phyloP scores from a whole-genome alignment of 345 rosid species.

The Adansonia digitata region DNA sequence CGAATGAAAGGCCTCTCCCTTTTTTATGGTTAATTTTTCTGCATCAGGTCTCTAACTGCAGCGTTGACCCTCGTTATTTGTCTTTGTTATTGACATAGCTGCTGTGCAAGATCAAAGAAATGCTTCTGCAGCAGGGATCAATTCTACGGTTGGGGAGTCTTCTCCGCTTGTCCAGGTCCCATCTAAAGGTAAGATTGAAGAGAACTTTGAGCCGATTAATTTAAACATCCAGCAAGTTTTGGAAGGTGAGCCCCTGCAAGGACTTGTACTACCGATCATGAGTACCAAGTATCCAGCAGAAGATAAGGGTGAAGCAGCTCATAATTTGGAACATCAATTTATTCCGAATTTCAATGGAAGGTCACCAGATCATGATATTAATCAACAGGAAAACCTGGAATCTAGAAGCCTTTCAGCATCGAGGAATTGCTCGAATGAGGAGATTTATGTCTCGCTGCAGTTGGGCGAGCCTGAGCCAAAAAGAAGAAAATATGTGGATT shows the following conservation, averaged over 20 bases:
- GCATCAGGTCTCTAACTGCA: neutral
- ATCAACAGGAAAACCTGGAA: conserved; percentile 21
- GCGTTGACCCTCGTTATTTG: neutral
- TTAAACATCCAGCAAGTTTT: conserved; percentile 51
- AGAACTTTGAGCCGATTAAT: conserved; percentile 53
- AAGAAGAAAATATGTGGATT: conserved; percentile 23
- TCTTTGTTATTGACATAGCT: conserved; percentile 28
- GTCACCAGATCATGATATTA: conserved; percentile 36
- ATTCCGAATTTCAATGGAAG: conserved; percentile 52
- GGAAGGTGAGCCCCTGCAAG: conserved; percentile 33
- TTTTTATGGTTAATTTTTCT: neutral
- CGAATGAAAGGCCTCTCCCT: neutral
- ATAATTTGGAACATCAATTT: conserved; percentile 64
- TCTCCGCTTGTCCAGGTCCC: conserved; percentile 42
- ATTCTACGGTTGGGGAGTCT: conserved; percentile 62
- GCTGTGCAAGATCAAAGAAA: conserved; percentile 70
- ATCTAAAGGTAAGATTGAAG: conserved; percentile 43
- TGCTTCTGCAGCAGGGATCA: conserved; percentile 46
- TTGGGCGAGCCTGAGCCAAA: conserved; percentile 50
- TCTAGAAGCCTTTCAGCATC: conserved; percentile 52
- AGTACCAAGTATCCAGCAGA: conserved; percentile 43
- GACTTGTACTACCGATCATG: conserved; percentile 21
- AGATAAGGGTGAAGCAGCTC: conserved; percentile 33
- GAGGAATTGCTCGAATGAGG: conserved; percentile 49
- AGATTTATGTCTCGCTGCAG: conserved; percentile 56